Evolutionary conservation across 345 rosid genomes (phyloP), one percentile per base, ranked within the genome.

Genomic region (Lepidium sativum): DNA sequence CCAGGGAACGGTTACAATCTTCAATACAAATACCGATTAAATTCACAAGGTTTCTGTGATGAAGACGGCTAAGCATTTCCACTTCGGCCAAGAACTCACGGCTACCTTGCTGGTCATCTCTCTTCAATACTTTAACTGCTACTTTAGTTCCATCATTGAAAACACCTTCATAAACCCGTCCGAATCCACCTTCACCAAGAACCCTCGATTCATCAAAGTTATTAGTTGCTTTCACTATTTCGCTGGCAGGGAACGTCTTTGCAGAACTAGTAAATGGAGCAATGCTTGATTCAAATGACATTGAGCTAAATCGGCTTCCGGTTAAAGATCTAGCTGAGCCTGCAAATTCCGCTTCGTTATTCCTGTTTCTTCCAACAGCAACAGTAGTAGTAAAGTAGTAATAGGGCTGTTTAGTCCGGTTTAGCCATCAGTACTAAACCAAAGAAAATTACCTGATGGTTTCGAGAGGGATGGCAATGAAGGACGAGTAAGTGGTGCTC

Each of bases 51-150:
- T 94, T 90, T 72, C 99, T 79, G 66, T 94, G 99, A 75, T 94
- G 97, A 69, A 94, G 85, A 54, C 97, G 99, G 59, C 97, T 94
- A 71, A 94, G 94, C 97, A 94, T 94, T 80, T 94, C 99, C 2
- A 90, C 87, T 75, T 94, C 97, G 6, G 99, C 96, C 76, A 90
- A 78, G 82, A 94, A 89, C 80, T 90, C 97, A 34, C 95, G 78
- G 69, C 89, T 76, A 31, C 97, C 95, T 77, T 94, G 99, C 31
- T 84, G 96, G 80, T 87, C 97, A 53, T 87, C 95, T 78, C 99
- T 83, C 80, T 89, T 94, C 65, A 94, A 67, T 18, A 94, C 88
- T 76, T 94, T 94, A 59, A 94, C 96, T 0, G 95, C 99, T 27
- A 86, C 90, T 67, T 86, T 72, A 29, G 85, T 94, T 67, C 92